These are phyloP conservation scores for Batrachochytrium dendrobatidis DNA, from an alignment of 371 early-diverging fungal genomes.

Conservation along the genomic window DNA sequence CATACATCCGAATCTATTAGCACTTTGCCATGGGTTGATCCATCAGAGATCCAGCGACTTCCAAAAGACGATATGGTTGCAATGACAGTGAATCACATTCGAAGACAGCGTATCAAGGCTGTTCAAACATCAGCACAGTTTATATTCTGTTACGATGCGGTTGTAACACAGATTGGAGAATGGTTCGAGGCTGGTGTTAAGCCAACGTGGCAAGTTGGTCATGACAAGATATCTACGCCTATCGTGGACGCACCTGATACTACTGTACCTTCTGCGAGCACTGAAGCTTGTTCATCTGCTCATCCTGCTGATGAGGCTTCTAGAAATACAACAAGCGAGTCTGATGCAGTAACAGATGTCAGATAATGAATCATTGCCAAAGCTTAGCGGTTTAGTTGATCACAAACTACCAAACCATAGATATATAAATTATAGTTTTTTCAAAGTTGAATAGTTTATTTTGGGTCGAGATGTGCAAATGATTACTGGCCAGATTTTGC, in stretches of 20 bases:
- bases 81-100: slow-evolving; percentile 57
- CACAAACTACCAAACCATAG: too few species aligned
- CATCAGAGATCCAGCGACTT: slow-evolving; percentile 3
- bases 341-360: not conserved
- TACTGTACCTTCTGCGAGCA: not conserved
- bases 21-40: too few species aligned
- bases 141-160: slow-evolving; percentile 74
- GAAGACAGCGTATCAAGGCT: slow-evolving; percentile 75
- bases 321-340: not conserved
- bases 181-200: slow-evolving; percentile 3
- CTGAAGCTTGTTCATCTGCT: not conserved
- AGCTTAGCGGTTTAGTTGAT: too few species aligned
- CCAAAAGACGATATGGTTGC: slow-evolving; percentile 54
- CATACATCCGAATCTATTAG: slow-evolving; percentile 2
- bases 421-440: too few species aligned
- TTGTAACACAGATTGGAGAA: slow-evolving; percentile 24
- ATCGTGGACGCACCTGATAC: not conserved
- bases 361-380: too few species aligned
- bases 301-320: not conserved
- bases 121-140: slow-evolving; percentile 83
- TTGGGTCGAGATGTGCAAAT: too few species aligned
- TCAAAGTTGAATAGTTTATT: too few species aligned
- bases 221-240: not conserved
- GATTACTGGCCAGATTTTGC: too few species aligned
- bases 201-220: slow-evolving; percentile 2